Conservation (phyloP, 2,329 filamentous ascomycete genomes). For the Aureobasidium sp. region DNA sequence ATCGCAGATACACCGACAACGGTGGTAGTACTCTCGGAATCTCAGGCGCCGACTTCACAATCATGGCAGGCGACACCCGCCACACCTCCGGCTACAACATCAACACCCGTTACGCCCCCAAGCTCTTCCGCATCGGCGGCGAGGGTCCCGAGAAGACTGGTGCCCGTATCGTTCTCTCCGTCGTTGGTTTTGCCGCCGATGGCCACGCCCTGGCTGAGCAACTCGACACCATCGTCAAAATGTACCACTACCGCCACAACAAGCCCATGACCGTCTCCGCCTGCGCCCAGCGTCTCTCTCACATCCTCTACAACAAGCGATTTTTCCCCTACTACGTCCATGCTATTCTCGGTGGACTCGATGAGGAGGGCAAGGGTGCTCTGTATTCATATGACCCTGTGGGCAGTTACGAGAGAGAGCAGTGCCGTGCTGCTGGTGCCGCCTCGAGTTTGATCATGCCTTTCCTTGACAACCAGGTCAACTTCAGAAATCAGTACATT, state of each 20-base stretch:
- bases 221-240: constrained; percentile 95
- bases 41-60: constrained; percentile 92
- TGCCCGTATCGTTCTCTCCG: constrained; percentile 88
- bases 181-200: constrained; percentile 96
- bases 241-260: constrained; percentile 98
- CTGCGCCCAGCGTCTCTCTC: constrained; percentile 94
- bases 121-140: constrained; percentile 97
- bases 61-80: constrained; percentile 97
- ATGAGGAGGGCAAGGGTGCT: constrained; percentile 94
- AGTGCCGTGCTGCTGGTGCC: constrained; percentile 93
- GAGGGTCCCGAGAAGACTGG: constrained; percentile 87
- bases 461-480: constrained; percentile 99
- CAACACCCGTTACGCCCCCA: constrained; percentile 95
- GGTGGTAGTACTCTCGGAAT: constrained; percentile 97
- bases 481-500: constrained; percentile 99
- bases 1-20: constrained; percentile 91
- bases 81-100: constrained; percentile 98
- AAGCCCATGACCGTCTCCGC: constrained; percentile 96
- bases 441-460: constrained; percentile 94
- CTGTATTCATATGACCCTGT: constrained; percentile 99
- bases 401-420: constrained; percentile 96
- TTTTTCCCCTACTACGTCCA: constrained; percentile 99
- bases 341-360: constrained; percentile 92
- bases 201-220: constrained; percentile 94
- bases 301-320: constrained; percentile 96